These are phyloP conservation scores for Allomyces macrogynus DNA, from an alignment of 192 early-diverging fungal species.

Conservation along the genomic window DNA sequence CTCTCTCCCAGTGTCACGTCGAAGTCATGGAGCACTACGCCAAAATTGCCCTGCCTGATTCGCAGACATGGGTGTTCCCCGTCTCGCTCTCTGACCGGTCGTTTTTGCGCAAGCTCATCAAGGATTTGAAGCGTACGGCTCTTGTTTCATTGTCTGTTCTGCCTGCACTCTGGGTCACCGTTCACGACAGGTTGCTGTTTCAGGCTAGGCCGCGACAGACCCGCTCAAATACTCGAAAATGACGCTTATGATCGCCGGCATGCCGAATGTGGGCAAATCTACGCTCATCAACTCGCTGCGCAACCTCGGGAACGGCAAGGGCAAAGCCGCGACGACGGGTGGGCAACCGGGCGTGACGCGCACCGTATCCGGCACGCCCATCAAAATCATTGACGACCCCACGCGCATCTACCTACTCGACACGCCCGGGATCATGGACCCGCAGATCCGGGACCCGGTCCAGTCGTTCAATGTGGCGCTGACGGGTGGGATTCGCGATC, in stretches of 20 bases:
- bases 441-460: conserved; percentile 60
- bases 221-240: conserved; percentile 7
- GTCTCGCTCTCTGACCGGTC: not conserved
- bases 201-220: not conserved
- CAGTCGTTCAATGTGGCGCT: conserved; percentile 74
- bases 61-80: not conserved
- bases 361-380: conserved; percentile 31
- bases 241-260: conserved; percentile 68
- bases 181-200: not conserved
- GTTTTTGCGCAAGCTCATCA: conserved; percentile 9
- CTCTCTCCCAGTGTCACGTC: too few relatives aligned
- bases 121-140: conserved; percentile 19
- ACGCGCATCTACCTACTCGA: conserved; percentile 68
- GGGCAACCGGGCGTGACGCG: conserved; percentile 73
- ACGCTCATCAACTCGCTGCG: conserved; percentile 76
- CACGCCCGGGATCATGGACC: conserved; percentile 83
- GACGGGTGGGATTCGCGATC: conserved; percentile 72
- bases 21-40: too few relatives aligned
- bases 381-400: conserved; percentile 78
- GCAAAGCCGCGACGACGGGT: conserved; percentile 67
- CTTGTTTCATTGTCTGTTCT: conserved; percentile 41
- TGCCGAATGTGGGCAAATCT: conserved; percentile 95
- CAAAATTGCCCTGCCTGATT: too few relatives aligned
- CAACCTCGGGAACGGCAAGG: conserved; percentile 44
- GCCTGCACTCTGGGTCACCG: not conserved